A percentile compares a stretch with the other conserved stretches of the same genome.
Conservation (phyloP, 163 green algal species). For the Chlorella variabilis region DNA sequence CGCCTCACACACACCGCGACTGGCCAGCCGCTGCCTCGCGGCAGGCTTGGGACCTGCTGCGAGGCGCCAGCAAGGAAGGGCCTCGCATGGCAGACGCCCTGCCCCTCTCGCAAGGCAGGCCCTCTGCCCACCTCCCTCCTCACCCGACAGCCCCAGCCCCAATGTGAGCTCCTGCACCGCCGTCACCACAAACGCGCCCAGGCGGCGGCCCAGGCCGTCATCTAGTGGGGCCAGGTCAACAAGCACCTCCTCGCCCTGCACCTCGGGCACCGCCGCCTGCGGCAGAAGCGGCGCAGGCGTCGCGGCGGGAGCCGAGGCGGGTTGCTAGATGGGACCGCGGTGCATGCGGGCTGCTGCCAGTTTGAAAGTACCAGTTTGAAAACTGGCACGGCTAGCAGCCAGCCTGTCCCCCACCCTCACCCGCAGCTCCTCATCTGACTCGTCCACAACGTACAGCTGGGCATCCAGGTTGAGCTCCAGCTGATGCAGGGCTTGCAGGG, state of each 20-base stretch:
- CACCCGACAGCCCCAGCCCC: background rate
- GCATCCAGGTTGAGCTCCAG: conserved; percentile 10
- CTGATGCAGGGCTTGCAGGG: background rate
- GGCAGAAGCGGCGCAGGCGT: background rate
- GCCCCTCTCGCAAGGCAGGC: too few species aligned
- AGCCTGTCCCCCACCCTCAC: too few species aligned
- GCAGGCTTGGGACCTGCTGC: too few species aligned
- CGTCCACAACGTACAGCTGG: background rate
- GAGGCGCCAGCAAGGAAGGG: too few species aligned
- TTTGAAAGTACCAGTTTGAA: too few species aligned
- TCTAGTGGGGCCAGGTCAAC: conserved; percentile 6
- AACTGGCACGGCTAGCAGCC: too few species aligned
- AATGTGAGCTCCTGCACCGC: background rate
- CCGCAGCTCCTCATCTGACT: conserved; percentile 8
- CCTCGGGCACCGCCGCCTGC: background rate
- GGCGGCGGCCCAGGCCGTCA: background rate
- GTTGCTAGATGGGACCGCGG: too few species aligned
- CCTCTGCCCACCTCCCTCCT: too few species aligned
- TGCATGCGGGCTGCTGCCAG: too few species aligned
- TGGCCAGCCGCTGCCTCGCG: too few species aligned
- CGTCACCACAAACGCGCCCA: conserved; percentile 18
- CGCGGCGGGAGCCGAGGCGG: too few species aligned
- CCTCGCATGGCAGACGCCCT: too few species aligned
- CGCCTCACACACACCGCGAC: background rate
- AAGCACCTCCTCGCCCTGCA: background rate